Evolutionary conservation across 495 filamentous ascomycete genomes (phyloP), one percentile per base, ranked within the genome.

Genomic region (Aspergillus cavernicola): DNA sequence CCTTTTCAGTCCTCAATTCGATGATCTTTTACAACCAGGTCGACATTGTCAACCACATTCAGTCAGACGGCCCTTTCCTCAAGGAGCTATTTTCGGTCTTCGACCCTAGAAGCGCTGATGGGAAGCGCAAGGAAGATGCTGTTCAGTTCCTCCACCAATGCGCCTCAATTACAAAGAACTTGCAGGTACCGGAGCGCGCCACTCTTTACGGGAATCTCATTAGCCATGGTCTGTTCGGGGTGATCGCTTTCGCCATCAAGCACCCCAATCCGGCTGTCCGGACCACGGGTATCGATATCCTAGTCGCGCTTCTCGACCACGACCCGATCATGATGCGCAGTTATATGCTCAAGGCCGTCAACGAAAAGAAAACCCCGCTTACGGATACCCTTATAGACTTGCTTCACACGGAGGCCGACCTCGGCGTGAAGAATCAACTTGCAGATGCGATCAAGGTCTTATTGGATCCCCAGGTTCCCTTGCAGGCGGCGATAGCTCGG

Each of bases 11-110:
- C 26, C 85, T 98, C 50, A 98, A 97, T 74, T 96, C 90, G 38
- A 79, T 97, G 63, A 98, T 98, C 52, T 98, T 96, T 75, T 98
- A 92, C 79, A 91, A 97, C 67, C 93, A 98, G 73, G 92, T 97
- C 57, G 93, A 98, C 62, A 97, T 98, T 63, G 86, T 97, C 40
- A 86, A 89, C 60, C 89, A 97, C 70, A 79, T 98, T 20, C 92
- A 97, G 67, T 74, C 74, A 13, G 95, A 92, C 59, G 76, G 71
- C 9, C 68, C 70, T 8, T 96, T 95, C 66, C 73, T 97, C 18
- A 85, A 83, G 57, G 88, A 97, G 57, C 75, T 97, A n/a, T 98
- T 97, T 69, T 78, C 78, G 33, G 90, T 97, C 59, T 96, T 98
- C 64, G 78, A 81, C 48, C 74, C 81, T 1, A 74, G 83, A 40